Evolutionary conservation across 1,284 basidiomycete genomes (phyloP).

Genomic region (Marasmius tenuissimus): DNA sequence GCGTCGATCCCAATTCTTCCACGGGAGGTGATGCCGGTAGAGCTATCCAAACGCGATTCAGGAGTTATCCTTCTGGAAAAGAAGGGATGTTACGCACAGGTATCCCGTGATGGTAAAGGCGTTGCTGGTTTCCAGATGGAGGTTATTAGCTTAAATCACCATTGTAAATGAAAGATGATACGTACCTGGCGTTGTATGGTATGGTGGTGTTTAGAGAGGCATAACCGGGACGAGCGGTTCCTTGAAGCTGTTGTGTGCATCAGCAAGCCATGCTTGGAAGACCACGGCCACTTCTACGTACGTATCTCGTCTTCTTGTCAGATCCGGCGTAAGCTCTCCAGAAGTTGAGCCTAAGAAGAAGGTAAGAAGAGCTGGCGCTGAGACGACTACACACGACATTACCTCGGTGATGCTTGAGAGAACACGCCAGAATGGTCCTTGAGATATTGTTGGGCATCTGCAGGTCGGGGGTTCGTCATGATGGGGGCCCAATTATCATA

Average conservation of each 20-base stretch:
- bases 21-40: conserved; percentile 58
- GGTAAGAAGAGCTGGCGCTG: neutral
- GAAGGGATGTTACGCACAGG: conserved; percentile 33
- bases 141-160: neutral
- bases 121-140: conserved; percentile 27
- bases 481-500: conserved; percentile 68
- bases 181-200: conserved; percentile 40
- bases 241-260: conserved; percentile 45
- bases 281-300: conserved; percentile 22
- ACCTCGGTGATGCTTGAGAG: conserved; percentile 57
- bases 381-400: neutral
- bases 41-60: conserved; percentile 28
- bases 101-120: conserved; percentile 65
- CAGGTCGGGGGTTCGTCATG: conserved; percentile 50
- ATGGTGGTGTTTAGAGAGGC: conserved; percentile 53
- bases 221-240: conserved; percentile 64
- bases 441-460: conserved; percentile 57
- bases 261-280: neutral
- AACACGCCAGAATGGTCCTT: conserved; percentile 53
- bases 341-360: conserved; percentile 50
- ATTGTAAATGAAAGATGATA: neutral
- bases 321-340: conserved; percentile 52
- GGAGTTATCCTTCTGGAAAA: conserved; percentile 3
- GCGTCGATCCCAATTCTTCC: conserved; percentile 62
- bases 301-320: conserved; percentile 51